Evolutionary conservation across 2,329 filamentous ascomycete species (phyloP), one percentile per base, ranked within the genome.

Genomic region (Helminthosporium solani): DNA sequence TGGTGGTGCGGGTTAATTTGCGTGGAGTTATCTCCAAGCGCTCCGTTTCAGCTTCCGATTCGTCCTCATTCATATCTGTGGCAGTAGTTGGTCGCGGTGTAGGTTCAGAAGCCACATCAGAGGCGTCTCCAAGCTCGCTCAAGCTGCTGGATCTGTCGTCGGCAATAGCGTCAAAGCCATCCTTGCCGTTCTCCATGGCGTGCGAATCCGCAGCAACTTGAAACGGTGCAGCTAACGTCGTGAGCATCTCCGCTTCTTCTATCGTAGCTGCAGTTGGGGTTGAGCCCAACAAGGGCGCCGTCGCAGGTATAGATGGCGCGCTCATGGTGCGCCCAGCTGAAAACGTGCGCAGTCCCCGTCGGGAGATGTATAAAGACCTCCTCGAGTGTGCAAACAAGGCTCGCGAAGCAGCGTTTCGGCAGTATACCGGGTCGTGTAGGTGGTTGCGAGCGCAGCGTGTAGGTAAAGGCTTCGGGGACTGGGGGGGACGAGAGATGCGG

Each of bases 21-120:
- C 83, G 82, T 15, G 91, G 90, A n/a, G 90, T 95, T 63, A 88
- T 85, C 64, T 94, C 94, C 49, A 99, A 79, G 48, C 94, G 85
- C 73, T 96, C 91, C 1, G 92, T 97, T 73, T 96, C 92, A 27
- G 92, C 92, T 71, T 97, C 92, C 3, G 91, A 86, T 59, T 87
- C 84, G 44, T 80, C 78, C 42, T 85, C 81, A 25, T 86, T 67
- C 38, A 67, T 40, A 40, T 69, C 59, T 30, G 46, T 40, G 35
- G 56, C 56, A 20, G 47, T 40, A 19, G 53, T 43, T 14, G 58
- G 56, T 33, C 54, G 54, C 30, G 64, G 64, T n/a, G 63, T 67
- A 16, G 59, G 55, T 45, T 67, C 67, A 15, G 66, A 70, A 27
- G 67, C 62, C 23, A 80, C 86, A 53, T 87, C 83, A 41, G 88